phyloP scores from a whole-genome alignment of 2,329 filamentous ascomycete species.

The Hymenoscyphus repandus region DNA sequence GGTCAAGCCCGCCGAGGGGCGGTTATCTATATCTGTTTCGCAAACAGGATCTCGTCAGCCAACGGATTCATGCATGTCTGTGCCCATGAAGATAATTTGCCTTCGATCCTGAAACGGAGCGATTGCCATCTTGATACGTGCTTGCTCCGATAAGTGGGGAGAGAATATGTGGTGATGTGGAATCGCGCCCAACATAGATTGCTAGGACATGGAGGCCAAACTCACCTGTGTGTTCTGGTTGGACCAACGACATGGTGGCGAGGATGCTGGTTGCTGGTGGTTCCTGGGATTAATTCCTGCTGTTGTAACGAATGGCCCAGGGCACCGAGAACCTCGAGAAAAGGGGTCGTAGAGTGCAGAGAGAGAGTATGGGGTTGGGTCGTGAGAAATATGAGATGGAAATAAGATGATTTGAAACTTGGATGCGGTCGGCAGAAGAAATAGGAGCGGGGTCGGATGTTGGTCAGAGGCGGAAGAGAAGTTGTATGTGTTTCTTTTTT shows the following conservation, averaged over 20 bases:
- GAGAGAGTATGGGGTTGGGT: no score
- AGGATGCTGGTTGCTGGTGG: background rate
- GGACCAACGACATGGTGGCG: slow-evolving; percentile 9
- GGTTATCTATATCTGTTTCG: slow-evolving; percentile 22
- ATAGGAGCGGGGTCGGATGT: background rate
- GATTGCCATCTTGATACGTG: slow-evolving; percentile 29
- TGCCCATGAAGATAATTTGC: slow-evolving; percentile 16
- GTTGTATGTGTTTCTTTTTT: background rate
- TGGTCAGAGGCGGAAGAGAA: background rate
- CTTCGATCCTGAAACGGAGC: slow-evolving; percentile 25
- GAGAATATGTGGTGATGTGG: slow-evolving; percentile 13
- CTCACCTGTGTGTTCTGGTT: slow-evolving; percentile 10
- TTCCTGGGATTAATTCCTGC: slow-evolving; percentile 10
- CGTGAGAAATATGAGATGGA: no score
- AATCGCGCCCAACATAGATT: slow-evolving; percentile 15
- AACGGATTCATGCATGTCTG: slow-evolving; percentile 26
- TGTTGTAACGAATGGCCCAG: background rate
- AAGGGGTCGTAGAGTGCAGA: no score
- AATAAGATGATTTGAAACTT: no score
- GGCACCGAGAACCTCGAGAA: background rate
- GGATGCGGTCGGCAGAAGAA: background rate
- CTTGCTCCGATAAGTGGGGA: slow-evolving; percentile 26
- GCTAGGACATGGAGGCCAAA: slow-evolving; percentile 2
- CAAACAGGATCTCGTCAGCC: slow-evolving; percentile 27
- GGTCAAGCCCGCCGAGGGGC: slow-evolving; percentile 47